Evolutionary conservation across 148 eudicot species (phyloP), one percentile per base, ranked within the genome.

Genomic region (Persicaria tinctoria): DNA sequence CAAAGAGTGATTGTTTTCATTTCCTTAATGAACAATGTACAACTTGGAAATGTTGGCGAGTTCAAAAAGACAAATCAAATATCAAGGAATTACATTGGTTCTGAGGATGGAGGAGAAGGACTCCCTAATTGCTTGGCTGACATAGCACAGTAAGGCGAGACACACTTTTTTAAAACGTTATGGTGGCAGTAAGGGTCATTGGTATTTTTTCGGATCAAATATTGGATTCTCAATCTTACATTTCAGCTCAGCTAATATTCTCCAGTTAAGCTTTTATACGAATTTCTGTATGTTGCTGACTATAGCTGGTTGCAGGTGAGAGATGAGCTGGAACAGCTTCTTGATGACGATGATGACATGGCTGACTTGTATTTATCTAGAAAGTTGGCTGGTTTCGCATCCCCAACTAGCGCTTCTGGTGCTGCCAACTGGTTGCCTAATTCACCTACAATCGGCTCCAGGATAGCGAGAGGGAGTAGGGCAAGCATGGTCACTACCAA

Each of bases 291-390:
- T 66, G 70, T 66, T 8, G 10, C 44, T 6, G 64, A 59, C 13
- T 55, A 53, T 68, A n/a, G 7, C 47, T 62, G 46, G 44, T 76
- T 80, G 75, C 82, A 89, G 93, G 94, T 90, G 70, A 86, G 94
- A 70, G 94, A 90, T 80, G 94, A 90, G 79, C 91, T 90, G 74
- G 91, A 90, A 75, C 94, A 88, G 78, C 87, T 90, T 55, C 80
- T 90, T 70, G 94, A 90, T 73, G 94, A 90, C 74, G 91, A 90
- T 50, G 94, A 84, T 72, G 94, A 90, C 74, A 90, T 90, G 94
- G 91, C 89, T 7, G 94, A 90, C 74, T 90, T 90, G 46, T 90
- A 90, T 84, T 80, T 90, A 81, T 87, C 94, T 12, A 82, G 94
- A 77, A 90, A 90, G 73, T 60, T 83, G 75, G 81, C 79, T 57